Evolutionary conservation across 2,329 filamentous ascomycete genomes (phyloP).

Genomic region (Sporothrix phasma): DNA sequence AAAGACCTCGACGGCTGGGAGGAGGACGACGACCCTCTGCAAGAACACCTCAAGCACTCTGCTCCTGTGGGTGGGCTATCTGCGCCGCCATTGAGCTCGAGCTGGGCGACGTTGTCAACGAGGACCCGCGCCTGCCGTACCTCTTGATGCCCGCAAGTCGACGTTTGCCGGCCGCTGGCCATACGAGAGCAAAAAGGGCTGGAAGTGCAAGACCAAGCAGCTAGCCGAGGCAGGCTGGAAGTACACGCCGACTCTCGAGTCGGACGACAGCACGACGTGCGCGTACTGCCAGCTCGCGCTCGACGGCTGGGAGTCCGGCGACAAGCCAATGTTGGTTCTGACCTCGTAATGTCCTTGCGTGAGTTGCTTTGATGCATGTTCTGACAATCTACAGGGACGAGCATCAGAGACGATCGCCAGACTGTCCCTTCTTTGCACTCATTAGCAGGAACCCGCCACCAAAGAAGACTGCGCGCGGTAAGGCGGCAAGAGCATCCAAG

Average conservation of each 20-base stretch:
- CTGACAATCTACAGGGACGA: constrained; percentile 53
- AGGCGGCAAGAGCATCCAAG: constrained; percentile 53
- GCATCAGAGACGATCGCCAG: constrained; percentile 66
- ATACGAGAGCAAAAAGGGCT: constrained; percentile 76
- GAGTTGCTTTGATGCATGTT: neutral
- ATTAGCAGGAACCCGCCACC: constrained; percentile 45
- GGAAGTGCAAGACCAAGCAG: constrained; percentile 84
- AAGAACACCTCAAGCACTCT: constrained; percentile 78
- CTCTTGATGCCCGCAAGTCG: constrained; percentile 67
- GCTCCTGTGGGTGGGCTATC: constrained; percentile 79
- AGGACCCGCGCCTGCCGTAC: constrained; percentile 61
- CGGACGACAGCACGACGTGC: constrained; percentile 83
- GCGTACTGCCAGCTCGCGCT: constrained; percentile 82
- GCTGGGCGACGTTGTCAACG: constrained; percentile 51
- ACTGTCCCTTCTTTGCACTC: constrained; percentile 75
- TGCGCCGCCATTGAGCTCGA: constrained; percentile 53
- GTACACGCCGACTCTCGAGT: constrained; percentile 75
- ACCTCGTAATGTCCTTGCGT: neutral
- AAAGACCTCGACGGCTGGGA: constrained; percentile 90
- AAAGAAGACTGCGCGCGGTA: constrained; percentile 46
- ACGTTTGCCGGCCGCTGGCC: constrained; percentile 86
- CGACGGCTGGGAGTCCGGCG: constrained; percentile 88
- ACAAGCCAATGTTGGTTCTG: constrained; percentile 70
- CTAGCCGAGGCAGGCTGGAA: constrained; percentile 91
- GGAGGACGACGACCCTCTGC: constrained; percentile 67